Evolutionary conservation across 306 rosid genomes (phyloP).

Genomic region (barrel medic (Medicago truncatula)): DNA sequence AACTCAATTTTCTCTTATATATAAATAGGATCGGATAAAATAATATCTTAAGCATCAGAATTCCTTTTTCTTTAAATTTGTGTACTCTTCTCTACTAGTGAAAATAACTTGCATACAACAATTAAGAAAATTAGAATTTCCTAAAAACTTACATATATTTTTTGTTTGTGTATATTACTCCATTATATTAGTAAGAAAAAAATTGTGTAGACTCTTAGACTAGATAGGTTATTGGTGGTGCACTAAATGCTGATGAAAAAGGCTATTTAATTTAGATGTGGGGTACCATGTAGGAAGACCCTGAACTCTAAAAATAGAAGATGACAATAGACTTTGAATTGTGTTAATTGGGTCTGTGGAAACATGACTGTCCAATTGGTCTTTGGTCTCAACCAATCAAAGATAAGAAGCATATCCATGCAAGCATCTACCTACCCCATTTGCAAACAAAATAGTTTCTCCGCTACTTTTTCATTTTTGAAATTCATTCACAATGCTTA

Average conservation of each 20-base stretch:
- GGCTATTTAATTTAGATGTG: constrained; percentile 42
- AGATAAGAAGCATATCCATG: constrained; percentile 39
- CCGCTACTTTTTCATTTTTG: no score
- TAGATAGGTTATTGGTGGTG: constrained; percentile 33
- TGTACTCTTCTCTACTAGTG: not conserved
- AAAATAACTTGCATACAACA: no score
- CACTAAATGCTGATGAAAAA: constrained; percentile 33
- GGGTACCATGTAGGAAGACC: constrained; percentile 45
- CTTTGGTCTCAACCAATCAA: constrained; percentile 43
- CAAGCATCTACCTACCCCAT: constrained; percentile 41
- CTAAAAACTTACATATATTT: not conserved
- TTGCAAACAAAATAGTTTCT: constrained; percentile 39
- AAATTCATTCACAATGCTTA: not conserved
- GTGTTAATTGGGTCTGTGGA: constrained; percentile 2
- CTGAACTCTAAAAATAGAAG: constrained; percentile 39
- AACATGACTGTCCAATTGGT: constrained; percentile 32
- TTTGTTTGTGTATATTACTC: not conserved
- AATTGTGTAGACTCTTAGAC: not conserved
- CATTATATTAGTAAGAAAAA: not conserved
- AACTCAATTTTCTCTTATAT: no score
- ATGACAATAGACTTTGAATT: constrained; percentile 41
- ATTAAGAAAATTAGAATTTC: not conserved
- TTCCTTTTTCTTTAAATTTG: not conserved
- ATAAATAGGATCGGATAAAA: no score
- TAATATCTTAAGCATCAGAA: no score